phyloP scores from a whole-genome alignment of 805 yeast genomes.

The Torulaspora microellipsoides region DNA sequence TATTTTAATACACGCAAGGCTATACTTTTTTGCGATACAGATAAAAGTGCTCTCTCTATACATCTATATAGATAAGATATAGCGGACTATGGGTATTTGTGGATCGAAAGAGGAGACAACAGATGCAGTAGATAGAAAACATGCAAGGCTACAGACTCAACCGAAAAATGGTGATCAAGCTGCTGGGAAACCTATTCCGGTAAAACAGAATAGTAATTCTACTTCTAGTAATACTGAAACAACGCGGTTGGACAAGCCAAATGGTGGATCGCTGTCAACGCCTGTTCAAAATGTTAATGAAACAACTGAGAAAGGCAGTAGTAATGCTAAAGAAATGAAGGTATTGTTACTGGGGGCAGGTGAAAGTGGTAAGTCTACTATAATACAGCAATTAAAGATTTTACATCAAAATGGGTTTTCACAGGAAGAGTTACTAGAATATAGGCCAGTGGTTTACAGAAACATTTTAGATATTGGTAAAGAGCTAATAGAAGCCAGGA shows the following conservation, averaged over 20 bases:
- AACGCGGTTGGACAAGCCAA: conserved; percentile 1
- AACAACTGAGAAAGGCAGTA: neutral
- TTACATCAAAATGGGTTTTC: conserved; percentile 35
- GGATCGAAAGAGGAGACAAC: conserved; percentile 8
- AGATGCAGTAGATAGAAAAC: too few relatives aligned
- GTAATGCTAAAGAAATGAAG: conserved; percentile 38
- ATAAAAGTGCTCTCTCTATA: too few relatives aligned
- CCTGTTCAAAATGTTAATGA: neutral
- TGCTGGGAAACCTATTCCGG: neutral
- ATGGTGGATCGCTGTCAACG: neutral
- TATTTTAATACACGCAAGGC: too few relatives aligned
- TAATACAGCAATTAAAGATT: conserved; percentile 39
- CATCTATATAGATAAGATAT: too few relatives aligned
- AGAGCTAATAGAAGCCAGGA: conserved; percentile 62
- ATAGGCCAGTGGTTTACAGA: conserved; percentile 72
- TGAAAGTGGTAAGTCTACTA: conserved; percentile 36
- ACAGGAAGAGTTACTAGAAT: conserved; percentile 61
- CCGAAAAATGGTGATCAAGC: too few relatives aligned
- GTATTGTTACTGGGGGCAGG: conserved; percentile 84
- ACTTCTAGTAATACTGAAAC: conserved; percentile 5
- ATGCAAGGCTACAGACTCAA: too few relatives aligned
- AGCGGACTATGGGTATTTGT: conserved; percentile 11
- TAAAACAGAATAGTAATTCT: neutral
- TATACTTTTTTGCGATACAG: too few relatives aligned
- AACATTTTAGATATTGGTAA: conserved; percentile 76